phyloP scores from a whole-genome alignment of 208 protist species.

The Willaertia magna region DNA sequence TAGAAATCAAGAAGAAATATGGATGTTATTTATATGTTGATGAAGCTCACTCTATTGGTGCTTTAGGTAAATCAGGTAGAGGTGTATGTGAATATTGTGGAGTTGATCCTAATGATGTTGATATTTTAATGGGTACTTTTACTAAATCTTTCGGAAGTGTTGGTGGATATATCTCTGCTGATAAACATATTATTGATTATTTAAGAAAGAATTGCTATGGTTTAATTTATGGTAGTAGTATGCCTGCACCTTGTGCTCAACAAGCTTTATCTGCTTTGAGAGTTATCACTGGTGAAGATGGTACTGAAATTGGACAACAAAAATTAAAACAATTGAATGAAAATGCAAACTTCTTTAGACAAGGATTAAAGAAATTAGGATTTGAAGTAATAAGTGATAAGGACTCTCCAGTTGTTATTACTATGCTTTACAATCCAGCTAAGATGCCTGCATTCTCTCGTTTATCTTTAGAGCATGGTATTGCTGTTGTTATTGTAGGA shows the following conservation, averaged over 20 bases:
- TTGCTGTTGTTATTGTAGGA: slow-evolving; percentile 91
- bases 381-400: slow-evolving; percentile 53
- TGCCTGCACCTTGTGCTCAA: slow-evolving; percentile 65
- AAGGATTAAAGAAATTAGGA: slow-evolving; percentile 29
- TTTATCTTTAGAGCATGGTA: slow-evolving; percentile 56
- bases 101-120: slow-evolving; percentile 38
- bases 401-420: slow-evolving; percentile 83
- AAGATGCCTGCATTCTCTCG: slow-evolving; percentile 72
- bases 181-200: slow-evolving; percentile 27
- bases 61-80: not conserved
- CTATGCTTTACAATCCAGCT: slow-evolving; percentile 80
- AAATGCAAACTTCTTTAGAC: slow-evolving; percentile 21
- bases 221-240: slow-evolving; percentile 51
- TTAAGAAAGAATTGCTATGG: slow-evolving; percentile 51
- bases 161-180: slow-evolving; percentile 19
- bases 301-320: slow-evolving; percentile 45
- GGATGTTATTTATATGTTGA: slow-evolving; percentile 89
- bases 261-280: slow-evolving; percentile 69
- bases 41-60: slow-evolving; percentile 93
- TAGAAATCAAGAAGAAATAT: slow-evolving; percentile 87
- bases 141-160: slow-evolving; percentile 85
- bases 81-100: slow-evolving; percentile 3
- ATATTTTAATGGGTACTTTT: slow-evolving; percentile 88
- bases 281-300: slow-evolving; percentile 69
- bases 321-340: slow-evolving; percentile 6